A percentile compares a stretch with the other conserved stretches of the same genome.
Evolutionary conservation across 2,329 filamentous ascomycete genomes (phyloP).

Genomic region (Emericellopsis cladophorae): DNA sequence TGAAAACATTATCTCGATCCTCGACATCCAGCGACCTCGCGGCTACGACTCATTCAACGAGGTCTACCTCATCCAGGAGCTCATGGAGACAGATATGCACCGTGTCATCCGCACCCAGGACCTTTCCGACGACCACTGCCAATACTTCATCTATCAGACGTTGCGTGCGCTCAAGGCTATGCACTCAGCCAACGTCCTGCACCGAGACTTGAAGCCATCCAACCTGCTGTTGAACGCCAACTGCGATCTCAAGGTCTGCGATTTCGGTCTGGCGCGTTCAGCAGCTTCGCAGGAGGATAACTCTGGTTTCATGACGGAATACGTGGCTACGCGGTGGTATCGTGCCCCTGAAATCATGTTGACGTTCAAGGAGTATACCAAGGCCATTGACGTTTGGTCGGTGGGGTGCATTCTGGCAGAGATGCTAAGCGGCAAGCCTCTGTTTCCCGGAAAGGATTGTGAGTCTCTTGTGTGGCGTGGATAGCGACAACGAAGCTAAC

Average conservation of each 20-base stretch:
- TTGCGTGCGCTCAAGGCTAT: constrained; percentile 95
- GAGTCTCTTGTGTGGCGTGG: constrained; percentile 23
- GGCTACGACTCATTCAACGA: constrained; percentile 95
- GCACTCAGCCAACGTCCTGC: constrained; percentile 97
- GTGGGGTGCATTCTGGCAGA: constrained; percentile 96
- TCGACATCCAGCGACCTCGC: constrained; percentile 96
- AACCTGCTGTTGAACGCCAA: constrained; percentile 96
- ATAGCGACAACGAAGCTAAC: neutral
- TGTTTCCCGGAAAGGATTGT: constrained; percentile 99
- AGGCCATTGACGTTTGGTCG: constrained; percentile 98
- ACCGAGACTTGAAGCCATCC: constrained; percentile 94
- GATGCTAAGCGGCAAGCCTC: constrained; percentile 95
- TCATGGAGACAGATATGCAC: constrained; percentile 99
- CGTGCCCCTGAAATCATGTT: constrained; percentile 99
- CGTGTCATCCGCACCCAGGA: constrained; percentile 97
- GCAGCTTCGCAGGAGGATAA: constrained; percentile 90
- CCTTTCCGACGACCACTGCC: constrained; percentile 96
- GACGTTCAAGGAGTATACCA: constrained; percentile 99
- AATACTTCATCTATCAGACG: constrained; percentile 99
- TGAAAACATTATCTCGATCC: constrained; percentile 98
- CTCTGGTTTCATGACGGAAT: constrained; percentile 99
- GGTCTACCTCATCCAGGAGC: constrained; percentile 97
- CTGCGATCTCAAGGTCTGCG: constrained; percentile 97
- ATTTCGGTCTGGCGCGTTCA: constrained; percentile 79
- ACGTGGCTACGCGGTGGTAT: constrained; percentile 98